These are phyloP conservation scores for Vickermania ingenoplastis DNA, from an alignment of 208 protist genomes.

Conservation along the genomic window DNA sequence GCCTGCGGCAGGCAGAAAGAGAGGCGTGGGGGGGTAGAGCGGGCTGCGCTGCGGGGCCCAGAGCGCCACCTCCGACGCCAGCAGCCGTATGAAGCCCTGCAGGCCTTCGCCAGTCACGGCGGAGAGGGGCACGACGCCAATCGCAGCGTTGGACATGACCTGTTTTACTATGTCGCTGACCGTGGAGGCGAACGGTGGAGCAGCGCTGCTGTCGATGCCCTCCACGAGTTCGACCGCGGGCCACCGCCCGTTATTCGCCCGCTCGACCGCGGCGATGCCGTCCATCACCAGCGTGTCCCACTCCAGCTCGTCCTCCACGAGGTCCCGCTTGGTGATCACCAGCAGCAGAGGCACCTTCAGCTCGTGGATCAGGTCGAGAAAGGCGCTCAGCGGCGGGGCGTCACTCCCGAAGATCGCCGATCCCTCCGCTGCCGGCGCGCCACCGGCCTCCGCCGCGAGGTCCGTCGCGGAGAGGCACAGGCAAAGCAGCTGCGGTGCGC, in stretches of 20 bases:
- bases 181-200: background rate
- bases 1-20: background rate
- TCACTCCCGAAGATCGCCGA: too few species aligned
- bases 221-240: constrained; percentile 27
- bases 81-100: constrained; percentile 20
- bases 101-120: constrained; percentile 45
- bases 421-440: background rate
- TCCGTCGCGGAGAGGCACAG: constrained; percentile 20
- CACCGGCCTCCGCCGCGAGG: background rate
- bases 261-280: constrained; percentile 33
- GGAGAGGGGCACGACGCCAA: constrained; percentile 27
- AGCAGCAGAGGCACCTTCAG: background rate
- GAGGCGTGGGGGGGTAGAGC: background rate
- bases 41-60: background rate
- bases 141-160: background rate
- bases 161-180: background rate
- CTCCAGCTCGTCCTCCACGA: constrained; percentile 81
- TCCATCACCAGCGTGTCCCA: constrained; percentile 85
- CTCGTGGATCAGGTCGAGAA: background rate
- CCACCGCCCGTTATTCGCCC: constrained; percentile 19
- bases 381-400: background rate
- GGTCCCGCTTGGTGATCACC: constrained; percentile 93
- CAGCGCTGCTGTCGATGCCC: constrained; percentile 15
- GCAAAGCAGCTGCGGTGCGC: constrained; percentile 59
- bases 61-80: background rate